A percentile compares a stretch with the other conserved stretches of the same genome.
Conservation (phyloP, 805 yeast genomes). For the Candida qinlingensis region DNA sequence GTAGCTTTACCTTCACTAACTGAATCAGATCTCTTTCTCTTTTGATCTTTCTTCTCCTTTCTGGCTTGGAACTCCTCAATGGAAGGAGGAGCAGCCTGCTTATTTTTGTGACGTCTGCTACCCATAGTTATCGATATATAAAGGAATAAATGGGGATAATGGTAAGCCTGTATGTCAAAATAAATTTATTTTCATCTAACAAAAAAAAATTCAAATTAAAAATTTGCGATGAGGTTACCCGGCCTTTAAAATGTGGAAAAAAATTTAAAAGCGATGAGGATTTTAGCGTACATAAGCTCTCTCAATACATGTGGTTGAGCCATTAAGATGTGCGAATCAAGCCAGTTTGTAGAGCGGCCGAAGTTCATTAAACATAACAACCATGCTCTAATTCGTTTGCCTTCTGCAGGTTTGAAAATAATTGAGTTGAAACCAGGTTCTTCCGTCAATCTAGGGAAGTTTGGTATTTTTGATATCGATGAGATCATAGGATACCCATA, state of each 20-base stretch:
- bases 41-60: slow-evolving; percentile 32
- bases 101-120: slow-evolving; percentile 79
- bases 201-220: not conserved
- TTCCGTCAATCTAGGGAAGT: slow-evolving; percentile 76
- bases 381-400: slow-evolving; percentile 61
- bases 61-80: slow-evolving; percentile 74
- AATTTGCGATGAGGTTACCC: slow-evolving; percentile 17
- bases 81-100: slow-evolving; percentile 89
- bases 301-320: not conserved
- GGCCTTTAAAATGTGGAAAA: not conserved
- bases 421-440: slow-evolving; percentile 60
- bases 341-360: not conserved
- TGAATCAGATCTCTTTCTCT: slow-evolving; percentile 30
- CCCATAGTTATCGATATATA: slow-evolving; percentile 54
- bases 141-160: not conserved
- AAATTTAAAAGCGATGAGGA: not conserved
- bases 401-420: slow-evolving; percentile 74
- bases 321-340: not conserved
- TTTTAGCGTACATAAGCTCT: too few species aligned
- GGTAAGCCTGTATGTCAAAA: not conserved
- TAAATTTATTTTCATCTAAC: not conserved
- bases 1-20: slow-evolving; percentile 14
- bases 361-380: slow-evolving; percentile 1
- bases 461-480: slow-evolving; percentile 77
- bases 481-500: slow-evolving; percentile 74